These are phyloP conservation scores for Nigrospora oryzae DNA, from an alignment of 2,329 filamentous ascomycete species.

Conservation along the genomic window DNA sequence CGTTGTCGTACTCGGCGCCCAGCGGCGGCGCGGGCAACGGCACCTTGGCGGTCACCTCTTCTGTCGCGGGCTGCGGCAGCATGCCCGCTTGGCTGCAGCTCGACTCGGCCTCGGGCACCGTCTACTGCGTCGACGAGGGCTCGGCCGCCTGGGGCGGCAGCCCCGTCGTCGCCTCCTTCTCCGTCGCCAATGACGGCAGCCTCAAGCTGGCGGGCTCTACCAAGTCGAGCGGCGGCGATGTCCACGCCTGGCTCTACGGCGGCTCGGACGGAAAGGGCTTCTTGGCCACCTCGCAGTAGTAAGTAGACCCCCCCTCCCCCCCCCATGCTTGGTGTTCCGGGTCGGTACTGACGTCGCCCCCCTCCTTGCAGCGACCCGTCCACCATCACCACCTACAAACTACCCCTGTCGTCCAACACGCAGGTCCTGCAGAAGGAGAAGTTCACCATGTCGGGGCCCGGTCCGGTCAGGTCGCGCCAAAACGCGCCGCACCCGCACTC, in stretches of 20 bases:
- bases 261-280: constrained; percentile 27
- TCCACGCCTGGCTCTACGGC: constrained; percentile 32
- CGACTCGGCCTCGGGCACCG: constrained; percentile 18
- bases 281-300: constrained; percentile 36
- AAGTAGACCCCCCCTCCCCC: constrained; percentile 6
- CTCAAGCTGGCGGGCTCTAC: constrained; percentile 20
- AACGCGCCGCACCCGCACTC: constrained; percentile 47
- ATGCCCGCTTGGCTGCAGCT: constrained; percentile 29
- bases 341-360: constrained; percentile 5
- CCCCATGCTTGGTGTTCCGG: not conserved
- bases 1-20: constrained; percentile 17
- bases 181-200: constrained; percentile 20
- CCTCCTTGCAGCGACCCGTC: constrained; percentile 25
- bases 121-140: constrained; percentile 28
- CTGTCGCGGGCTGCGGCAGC: constrained; percentile 21
- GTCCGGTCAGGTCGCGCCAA: constrained; percentile 36
- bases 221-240: constrained; percentile 23
- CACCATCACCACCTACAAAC: constrained; percentile 32
- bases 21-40: constrained; percentile 9
- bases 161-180: constrained; percentile 24
- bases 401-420: constrained; percentile 22
- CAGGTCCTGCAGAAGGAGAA: constrained; percentile 24
- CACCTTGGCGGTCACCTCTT: constrained; percentile 17
- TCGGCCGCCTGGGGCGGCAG: constrained; percentile 16
- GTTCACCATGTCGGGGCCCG: constrained; percentile 31